Base-by-base conservation (phyloP, 441 rosid genomes). In the Jatropha podagrica region DNA sequence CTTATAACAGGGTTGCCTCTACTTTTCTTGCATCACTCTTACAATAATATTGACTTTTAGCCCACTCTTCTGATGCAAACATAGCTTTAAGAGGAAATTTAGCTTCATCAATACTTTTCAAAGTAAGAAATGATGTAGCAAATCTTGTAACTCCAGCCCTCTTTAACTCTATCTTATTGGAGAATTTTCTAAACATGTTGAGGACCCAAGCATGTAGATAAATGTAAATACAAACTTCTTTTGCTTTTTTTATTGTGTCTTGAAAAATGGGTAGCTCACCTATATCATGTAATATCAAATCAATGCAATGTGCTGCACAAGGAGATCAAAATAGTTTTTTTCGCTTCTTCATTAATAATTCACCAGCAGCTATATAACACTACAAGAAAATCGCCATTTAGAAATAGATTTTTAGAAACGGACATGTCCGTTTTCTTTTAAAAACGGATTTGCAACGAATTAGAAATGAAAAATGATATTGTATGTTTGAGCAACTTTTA, bases 71-170 rank as follows among this genome's bases (percentile, higher is more conserved):
- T 0, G 26, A 64, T 40, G 26, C 42, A 40, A 64, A 64, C 48
- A 64, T 64, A 64, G 68, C 68, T 7, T 3, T 64, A 17, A 64
- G 68, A 37, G 69, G 37, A 66, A 66, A 37, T 52, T 66, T 66
- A 2, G 6, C 18, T 65, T 65, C 23, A 0, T 38, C 27, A 65
- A 65, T 40, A 65, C 68, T 65, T 10, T 18, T 66, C 17, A 66
- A 6, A 10, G 69, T 66, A 14, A 66, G 70, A 66, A 42, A 66
- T 18, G 37, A 42, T 66, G 69, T 66, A 18, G 54, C 68, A 63
- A 64, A 66, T 66, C 54, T 66, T 44, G 18, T 66, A 1, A 44
- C 37, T 11, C 70, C 15, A 40, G 26, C 48, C 38, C 23, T 64
- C 12, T 64, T 38, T 38, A 64, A 64, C 26, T 64, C 46, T 7